Evolutionary conservation across 495 filamentous ascomycete species (phyloP), one percentile per base, ranked within the genome.

Genomic region (Platismatia glauca): DNA sequence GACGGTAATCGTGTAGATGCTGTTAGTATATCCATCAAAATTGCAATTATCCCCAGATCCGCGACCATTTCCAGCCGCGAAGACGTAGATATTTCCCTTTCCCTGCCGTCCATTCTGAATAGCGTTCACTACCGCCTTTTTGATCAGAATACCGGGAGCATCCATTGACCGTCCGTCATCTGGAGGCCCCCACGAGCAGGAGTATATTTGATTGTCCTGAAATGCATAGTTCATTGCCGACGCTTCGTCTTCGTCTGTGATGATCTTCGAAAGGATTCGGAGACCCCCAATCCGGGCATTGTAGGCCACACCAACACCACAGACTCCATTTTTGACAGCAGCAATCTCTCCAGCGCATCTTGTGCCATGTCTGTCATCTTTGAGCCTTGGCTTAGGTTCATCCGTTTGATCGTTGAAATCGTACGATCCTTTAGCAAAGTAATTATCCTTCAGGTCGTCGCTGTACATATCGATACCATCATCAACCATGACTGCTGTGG

Each of bases 21-120:
- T 96, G 76, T 98, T 98, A 66, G 95, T 97, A 73, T 98, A 98
- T 15, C 94, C 94, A 71, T 98, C 94, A 69, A 97, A 98, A 71
- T 98, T 98, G 82, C 94, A 98, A 75, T 98, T 97, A 71, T 98
- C 94, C 46, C 88, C 92, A 55, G 70, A 81, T n/a, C 75, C 73
- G 31, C 91, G 95, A 41, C 94, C 94, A 71, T 98, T 98, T 61
- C 94, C 94, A 65, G 92, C 94, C 22, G 94, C 94, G 74, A 98
- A 98, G 56, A 98, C 94, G 68, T 90, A 98, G 64, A 98, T 87
- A 16, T 91, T 94, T n/a, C 94, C 94, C 60, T 83, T 82, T 3
- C 90, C 88, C 39, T 76, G 78, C 52, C 94, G 87, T 46, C 94
- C 94, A 48, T 94, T 86, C 71, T 97, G 91, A 15, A 97, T 81